A percentile compares a stretch with the other conserved stretches of the same genome.
These are phyloP conservation scores for Aegle marmelos DNA, from an alignment of 345 rosid genomes.

Conservation along the genomic window DNA sequence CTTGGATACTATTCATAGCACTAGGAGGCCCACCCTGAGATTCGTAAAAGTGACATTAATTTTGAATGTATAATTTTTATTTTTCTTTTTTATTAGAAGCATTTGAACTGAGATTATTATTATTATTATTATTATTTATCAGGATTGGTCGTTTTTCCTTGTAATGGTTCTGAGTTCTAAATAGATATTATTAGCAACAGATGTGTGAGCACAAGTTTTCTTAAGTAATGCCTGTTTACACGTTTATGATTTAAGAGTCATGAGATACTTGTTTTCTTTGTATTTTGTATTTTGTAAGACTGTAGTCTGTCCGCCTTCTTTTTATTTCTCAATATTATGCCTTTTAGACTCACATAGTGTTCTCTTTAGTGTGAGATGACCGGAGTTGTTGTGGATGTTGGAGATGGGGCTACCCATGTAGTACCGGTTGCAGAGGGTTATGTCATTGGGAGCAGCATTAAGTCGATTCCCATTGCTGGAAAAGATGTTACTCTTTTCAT, in stretches of 20 bases:
- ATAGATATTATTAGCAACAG: neutral
- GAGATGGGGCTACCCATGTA: conserved; percentile 92
- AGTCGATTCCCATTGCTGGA: conserved; percentile 85
- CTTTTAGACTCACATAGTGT: conserved; percentile 41
- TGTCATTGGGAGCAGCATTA: conserved; percentile 94
- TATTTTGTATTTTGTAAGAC: neutral
- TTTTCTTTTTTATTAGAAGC: neutral
- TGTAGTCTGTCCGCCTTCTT: neutral
- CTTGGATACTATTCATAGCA: neutral
- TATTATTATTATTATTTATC: no score
- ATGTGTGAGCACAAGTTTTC: neutral
- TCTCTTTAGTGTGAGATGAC: conserved; percentile 96
- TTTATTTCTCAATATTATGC: neutral
- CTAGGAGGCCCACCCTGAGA: neutral
- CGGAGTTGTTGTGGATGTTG: conserved; percentile 97
- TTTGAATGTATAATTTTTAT: neutral
- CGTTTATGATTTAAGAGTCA: neutral
- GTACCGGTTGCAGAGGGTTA: conserved; percentile 99
- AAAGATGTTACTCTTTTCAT: conserved; percentile 85
- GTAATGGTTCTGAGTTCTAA: neutral
- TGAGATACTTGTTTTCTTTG: neutral
- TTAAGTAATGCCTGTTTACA: neutral
- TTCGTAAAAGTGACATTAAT: neutral
- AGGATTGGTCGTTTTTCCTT: neutral
- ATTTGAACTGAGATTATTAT: conserved; percentile 1